Evolutionary conservation across 2,329 filamentous ascomycete genomes (phyloP).

Genomic region (Talaromyces sp.): DNA sequence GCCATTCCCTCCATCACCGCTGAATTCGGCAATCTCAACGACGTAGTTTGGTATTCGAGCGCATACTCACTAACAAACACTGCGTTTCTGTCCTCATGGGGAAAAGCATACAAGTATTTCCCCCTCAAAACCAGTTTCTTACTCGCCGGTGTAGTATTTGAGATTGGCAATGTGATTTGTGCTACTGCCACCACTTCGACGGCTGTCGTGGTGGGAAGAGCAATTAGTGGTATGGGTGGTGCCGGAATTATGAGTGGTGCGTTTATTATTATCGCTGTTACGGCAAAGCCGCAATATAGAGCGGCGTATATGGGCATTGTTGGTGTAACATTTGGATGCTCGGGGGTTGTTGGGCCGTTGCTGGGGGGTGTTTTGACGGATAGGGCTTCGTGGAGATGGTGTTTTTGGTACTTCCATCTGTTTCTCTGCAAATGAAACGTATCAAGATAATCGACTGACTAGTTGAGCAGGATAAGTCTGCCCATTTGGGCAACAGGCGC

Average conservation of each 20-base stretch:
- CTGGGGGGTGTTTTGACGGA: conserved; percentile 14
- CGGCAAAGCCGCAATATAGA: conserved; percentile 26
- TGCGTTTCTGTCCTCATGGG: conserved; percentile 44
- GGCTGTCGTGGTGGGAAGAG: conserved; percentile 36
- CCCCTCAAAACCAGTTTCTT: conserved; percentile 18
- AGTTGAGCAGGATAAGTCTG: conserved; percentile 29
- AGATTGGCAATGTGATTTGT: conserved; percentile 39
- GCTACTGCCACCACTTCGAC: conserved; percentile 33
- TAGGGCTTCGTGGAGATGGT: conserved; percentile 17
- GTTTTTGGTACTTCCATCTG: conserved; percentile 25
- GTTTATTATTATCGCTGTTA: conserved; percentile 25
- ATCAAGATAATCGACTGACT: not conserved
- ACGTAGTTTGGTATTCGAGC: conserved; percentile 37
- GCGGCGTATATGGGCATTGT: conserved; percentile 22
- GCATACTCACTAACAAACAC: conserved; percentile 34
- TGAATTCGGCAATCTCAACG: conserved; percentile 26
- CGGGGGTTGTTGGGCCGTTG: conserved; percentile 22
- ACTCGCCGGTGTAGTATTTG: conserved; percentile 31
- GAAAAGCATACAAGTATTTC: conserved; percentile 48
- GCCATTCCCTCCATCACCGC: conserved; percentile 29
- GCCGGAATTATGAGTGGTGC: conserved; percentile 35
- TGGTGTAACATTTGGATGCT: conserved; percentile 18
- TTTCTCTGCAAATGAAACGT: not conserved
- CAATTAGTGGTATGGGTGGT: conserved; percentile 35
- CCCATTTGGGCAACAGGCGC: conserved; percentile 30